Conservation (phyloP, 257 asterid species). For the Thymus mandschuricus region DNA sequence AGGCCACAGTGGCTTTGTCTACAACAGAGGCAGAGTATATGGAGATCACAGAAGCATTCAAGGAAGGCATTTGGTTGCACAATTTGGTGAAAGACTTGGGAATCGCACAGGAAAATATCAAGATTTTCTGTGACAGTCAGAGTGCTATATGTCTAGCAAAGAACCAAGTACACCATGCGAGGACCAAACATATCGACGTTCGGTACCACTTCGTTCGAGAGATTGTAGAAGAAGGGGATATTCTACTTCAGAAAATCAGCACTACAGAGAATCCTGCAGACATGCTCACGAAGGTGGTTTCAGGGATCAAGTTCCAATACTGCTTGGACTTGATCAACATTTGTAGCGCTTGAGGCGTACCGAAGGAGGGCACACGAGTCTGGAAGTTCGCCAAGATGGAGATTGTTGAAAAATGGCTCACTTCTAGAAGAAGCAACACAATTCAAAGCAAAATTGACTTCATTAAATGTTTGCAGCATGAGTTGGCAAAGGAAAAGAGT, state of each 20-base stretch:
- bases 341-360: neutral
- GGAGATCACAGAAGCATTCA: neutral
- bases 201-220: neutral
- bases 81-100: constrained; percentile 2
- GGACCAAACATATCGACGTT: neutral
- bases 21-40: neutral
- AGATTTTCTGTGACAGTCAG: constrained; percentile 5
- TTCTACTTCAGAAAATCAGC: too few species aligned
- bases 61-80: neutral
- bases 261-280: neutral
- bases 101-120: neutral
- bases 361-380: neutral
- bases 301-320: constrained; percentile 8
- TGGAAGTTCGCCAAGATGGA: constrained; percentile 9
- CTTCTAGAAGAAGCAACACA: too few species aligned
- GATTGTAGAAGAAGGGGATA: neutral
- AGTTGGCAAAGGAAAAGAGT: too few species aligned
- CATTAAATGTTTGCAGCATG: too few species aligned
- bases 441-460: too few species aligned
- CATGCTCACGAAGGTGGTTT: neutral
- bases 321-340: constrained; percentile 3
- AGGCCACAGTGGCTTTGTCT: neutral
- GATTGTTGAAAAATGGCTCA: neutral
- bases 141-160: neutral
- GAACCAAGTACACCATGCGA: too few species aligned